These are phyloP conservation scores for Fusarium sororula DNA, from an alignment of 2,329 filamentous ascomycete species.

Conservation along the genomic window DNA sequence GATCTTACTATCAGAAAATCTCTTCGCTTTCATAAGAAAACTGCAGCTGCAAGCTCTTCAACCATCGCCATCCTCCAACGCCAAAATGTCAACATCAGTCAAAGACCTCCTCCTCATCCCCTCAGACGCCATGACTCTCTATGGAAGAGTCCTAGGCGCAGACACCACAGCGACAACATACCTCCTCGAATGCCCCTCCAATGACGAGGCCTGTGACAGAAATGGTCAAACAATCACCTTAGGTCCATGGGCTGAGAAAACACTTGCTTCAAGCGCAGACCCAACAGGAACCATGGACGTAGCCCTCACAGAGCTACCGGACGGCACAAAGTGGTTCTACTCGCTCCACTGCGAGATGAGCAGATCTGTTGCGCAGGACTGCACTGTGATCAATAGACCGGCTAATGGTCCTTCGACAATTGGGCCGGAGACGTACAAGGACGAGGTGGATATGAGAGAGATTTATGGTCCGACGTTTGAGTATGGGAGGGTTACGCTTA, in stretches of 20 bases:
- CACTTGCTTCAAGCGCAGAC: not conserved
- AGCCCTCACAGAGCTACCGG: not conserved
- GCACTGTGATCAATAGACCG: not conserved
- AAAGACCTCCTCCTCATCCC: not conserved
- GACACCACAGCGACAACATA: not conserved
- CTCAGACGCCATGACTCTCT: not conserved
- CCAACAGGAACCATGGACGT: not conserved
- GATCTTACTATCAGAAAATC: no score
- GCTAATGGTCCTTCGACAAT: not conserved
- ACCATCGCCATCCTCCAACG: accelerated
- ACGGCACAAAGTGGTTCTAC: not conserved
- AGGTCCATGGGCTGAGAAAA: not conserved
- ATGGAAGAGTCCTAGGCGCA: not conserved
- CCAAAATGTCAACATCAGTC: not conserved
- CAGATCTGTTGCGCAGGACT: not conserved
- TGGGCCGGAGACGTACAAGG: not conserved
- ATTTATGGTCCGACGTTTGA: not conserved
- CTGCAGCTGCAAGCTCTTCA: accelerated
- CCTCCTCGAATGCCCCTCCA: not conserved
- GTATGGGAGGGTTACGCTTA: not conserved
- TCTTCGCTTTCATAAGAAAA: not conserved
- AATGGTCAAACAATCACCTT: not conserved
- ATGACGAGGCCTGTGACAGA: not conserved
- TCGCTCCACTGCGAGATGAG: not conserved
- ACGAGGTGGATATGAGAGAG: not conserved